Evolutionary conservation across 169 alveolate species (phyloP), one percentile per base, ranked within the genome.

Genomic region (Eimeria praecox): DNA sequence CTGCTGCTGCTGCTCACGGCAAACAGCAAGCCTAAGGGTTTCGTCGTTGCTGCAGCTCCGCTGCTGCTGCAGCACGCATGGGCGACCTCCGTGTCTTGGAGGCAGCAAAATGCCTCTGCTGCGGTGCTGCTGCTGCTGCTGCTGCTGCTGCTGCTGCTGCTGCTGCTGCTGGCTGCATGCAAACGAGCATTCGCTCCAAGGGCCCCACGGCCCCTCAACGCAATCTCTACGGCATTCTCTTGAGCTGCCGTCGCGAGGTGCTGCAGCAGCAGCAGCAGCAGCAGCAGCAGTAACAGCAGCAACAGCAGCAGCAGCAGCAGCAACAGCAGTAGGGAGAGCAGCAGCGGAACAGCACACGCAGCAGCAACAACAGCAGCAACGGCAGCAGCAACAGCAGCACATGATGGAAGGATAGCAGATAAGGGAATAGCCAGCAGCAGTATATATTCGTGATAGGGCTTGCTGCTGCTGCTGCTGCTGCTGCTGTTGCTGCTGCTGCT

Each of bases 161-260:
- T 75, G 86, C 86, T 75, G 86, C 86, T 75, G 86, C 86, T 46
- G 56, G 54, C 38, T 54, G 86, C 86, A 75, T 33, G 86, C 56
- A 75, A 14, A 33, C 40, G 16, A 24, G 38, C 86, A 75, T 16
- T 46, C 56, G 54, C 86, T 38, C 86, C 86, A 75, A 8, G 44
- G 56, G 44, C 86, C 86, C 86, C 86, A 75, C n/a, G 86, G 86
- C 56, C 86, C 86, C 44, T n/a, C 86, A 46, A 75, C 56, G 86
- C 86, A 75, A 9, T 27, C 86, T 10, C 22, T n/a, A 12, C 56
- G 56, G 86, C 86, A 75, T 8, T 14, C 86, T 30, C 52, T 75
- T 38, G 86, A 33, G n/a, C 86, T 54, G 52, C 86, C 86, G 24
- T 75, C 86, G 24, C 86, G n/a, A n/a, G n/a, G n/a, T n/a, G n/a